Evolutionary conservation across 805 yeast genomes (phyloP).

Genomic region (Myxozyma sirexii): DNA sequence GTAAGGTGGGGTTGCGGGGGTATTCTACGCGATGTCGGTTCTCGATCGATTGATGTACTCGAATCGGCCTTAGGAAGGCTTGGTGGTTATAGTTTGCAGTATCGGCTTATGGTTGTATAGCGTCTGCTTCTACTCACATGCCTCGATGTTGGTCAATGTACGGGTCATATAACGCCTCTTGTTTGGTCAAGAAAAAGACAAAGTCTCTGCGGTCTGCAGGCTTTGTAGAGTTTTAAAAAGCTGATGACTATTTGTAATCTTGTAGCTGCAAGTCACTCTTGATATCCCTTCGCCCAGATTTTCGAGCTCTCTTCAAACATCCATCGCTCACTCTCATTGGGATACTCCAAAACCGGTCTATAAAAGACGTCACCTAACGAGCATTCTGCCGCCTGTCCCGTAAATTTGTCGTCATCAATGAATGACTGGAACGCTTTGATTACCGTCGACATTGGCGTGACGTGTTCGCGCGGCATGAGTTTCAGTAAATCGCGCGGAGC

Average conservation of each 20-base stretch:
- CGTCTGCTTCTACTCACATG: too few relatives aligned
- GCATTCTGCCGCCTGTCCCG: constrained; percentile 21
- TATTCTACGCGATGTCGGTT: too few relatives aligned
- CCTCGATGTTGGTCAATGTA: too few relatives aligned
- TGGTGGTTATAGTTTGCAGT: too few relatives aligned
- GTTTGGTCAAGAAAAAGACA: neutral
- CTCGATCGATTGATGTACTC: too few relatives aligned
- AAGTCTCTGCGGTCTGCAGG: neutral
- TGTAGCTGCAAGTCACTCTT: neutral
- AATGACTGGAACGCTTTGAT: constrained; percentile 11
- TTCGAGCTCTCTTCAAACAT: constrained; percentile 11
- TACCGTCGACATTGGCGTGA: constrained; percentile 18
- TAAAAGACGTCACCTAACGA: constrained; percentile 15
- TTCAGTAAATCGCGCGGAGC: constrained; percentile 2
- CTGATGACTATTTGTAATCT: neutral
- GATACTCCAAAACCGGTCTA: constrained; percentile 6
- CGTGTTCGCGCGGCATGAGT: constrained; percentile 11
- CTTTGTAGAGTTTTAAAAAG: neutral
- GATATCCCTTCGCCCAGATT: constrained; percentile 7
- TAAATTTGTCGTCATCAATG: constrained; percentile 6
- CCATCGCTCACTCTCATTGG: constrained; percentile 17
- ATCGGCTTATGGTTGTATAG: too few relatives aligned
- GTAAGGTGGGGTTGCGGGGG: neutral
- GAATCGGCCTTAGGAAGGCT: too few relatives aligned
- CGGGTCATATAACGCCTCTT: too few relatives aligned